phyloP scores from a whole-genome alignment of 1,284 basidiomycete genomes.

The Wallemia mellicola region DNA sequence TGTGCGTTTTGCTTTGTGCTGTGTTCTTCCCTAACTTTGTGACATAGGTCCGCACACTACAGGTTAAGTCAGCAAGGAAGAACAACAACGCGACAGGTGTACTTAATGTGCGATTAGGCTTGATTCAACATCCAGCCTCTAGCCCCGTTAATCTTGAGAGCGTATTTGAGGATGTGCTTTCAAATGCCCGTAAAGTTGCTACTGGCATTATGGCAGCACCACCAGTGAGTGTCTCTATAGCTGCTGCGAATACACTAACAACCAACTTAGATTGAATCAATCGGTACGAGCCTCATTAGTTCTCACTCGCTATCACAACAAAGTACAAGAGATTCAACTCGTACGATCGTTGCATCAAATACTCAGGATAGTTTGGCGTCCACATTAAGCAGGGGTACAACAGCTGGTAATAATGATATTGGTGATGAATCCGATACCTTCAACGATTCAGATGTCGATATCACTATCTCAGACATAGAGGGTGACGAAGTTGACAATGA shows the following conservation, averaged over 20 bases:
- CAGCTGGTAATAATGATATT: conserved; percentile 1
- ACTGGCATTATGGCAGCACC: conserved; percentile 41
- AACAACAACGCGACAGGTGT: conserved; percentile 8
- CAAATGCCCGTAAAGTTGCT: conserved; percentile 21
- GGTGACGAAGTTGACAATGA: not conserved
- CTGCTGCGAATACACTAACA: no score
- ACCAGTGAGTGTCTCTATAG: conserved; percentile 26
- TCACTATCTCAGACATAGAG: not conserved
- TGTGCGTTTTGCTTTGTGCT: conserved; percentile 15
- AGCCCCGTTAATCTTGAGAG: conserved; percentile 22
- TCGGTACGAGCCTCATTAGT: conserved; percentile 34
- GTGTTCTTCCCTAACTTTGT: not conserved
- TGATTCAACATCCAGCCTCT: conserved; percentile 5
- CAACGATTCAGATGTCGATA: not conserved
- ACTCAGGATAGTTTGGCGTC: not conserved
- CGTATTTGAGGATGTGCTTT: conserved; percentile 32
- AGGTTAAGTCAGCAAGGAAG: conserved; percentile 25
- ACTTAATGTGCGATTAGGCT: conserved; percentile 5
- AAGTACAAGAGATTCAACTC: conserved; percentile 2
- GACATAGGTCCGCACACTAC: conserved; percentile 23
- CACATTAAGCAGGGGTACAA: conserved; percentile 1
- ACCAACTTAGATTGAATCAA: conserved; percentile 54
- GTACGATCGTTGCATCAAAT: conserved; percentile 2
- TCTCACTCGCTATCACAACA: not conserved
- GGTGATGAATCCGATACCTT: not conserved